These are phyloP conservation scores for Dioszegia aurantiaca DNA, from an alignment of 768 basidiomycete species.

Conservation along the genomic window DNA sequence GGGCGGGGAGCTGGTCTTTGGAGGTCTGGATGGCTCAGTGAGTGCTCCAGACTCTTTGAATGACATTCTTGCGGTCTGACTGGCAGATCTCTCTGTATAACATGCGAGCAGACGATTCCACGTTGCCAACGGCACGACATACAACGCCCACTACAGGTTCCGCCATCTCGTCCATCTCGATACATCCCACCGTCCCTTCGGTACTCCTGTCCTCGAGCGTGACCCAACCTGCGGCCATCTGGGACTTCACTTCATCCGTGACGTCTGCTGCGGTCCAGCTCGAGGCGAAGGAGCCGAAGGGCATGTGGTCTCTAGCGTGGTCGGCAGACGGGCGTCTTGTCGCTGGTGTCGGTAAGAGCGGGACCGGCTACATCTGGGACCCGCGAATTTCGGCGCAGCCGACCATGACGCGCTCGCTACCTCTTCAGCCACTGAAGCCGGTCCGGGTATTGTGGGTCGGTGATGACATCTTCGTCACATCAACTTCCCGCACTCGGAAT, in stretches of 20 bases:
- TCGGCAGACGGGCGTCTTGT: constrained; percentile 27
- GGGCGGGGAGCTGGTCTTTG: constrained; percentile 29
- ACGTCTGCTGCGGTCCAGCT: constrained; percentile 17
- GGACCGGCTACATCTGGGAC: constrained; percentile 30
- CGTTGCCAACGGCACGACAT: not conserved
- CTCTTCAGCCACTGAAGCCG: constrained; percentile 38
- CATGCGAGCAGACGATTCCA: not conserved
- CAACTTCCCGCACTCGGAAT: constrained; percentile 43
- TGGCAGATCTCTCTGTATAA: constrained; percentile 4
- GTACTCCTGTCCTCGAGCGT: constrained; percentile 29
- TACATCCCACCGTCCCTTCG: constrained; percentile 39
- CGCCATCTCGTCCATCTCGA: constrained; percentile 22
- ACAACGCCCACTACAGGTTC: constrained; percentile 24
- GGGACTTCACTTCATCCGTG: constrained; percentile 24
- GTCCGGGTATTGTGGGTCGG: constrained; percentile 31
- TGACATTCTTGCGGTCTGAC: not conserved
- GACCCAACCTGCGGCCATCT: constrained; percentile 24
- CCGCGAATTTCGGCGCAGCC: constrained; percentile 22
- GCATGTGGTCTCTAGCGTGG: constrained; percentile 37
- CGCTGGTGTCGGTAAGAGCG: constrained; percentile 28
- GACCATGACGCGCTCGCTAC: constrained; percentile 18
- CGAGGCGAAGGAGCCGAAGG: constrained; percentile 30
- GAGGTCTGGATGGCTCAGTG: constrained; percentile 39
- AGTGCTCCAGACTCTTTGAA: constrained; percentile 1
- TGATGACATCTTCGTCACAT: constrained; percentile 33